Conservation (phyloP, 176 grass and related monocot species). For the Bolboschoenus planiculmis region DNA sequence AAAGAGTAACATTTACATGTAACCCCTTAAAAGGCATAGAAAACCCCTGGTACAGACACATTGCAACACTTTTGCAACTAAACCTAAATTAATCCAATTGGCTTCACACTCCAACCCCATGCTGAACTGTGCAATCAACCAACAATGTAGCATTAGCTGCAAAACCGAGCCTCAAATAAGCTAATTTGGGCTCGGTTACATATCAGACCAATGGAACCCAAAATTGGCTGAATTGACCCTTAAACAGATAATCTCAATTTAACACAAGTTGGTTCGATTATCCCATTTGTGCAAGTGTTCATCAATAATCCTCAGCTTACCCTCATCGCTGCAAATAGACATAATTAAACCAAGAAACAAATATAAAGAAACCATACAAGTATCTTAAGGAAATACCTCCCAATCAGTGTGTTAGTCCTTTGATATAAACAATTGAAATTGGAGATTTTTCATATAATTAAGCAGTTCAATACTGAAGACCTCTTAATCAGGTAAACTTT, state of each 20-base stretch:
- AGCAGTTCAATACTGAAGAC: neutral
- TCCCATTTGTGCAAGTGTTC: neutral
- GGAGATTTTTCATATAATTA: neutral
- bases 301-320: neutral
- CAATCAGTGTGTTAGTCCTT: neutral
- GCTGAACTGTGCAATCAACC: neutral
- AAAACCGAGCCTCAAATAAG: neutral
- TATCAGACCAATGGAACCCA: neutral
- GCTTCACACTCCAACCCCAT: neutral
- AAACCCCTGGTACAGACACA: neutral
- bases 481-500: neutral
- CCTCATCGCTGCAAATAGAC: neutral
- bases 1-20: neutral
- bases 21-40: neutral
- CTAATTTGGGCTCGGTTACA: neutral
- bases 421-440: neutral
- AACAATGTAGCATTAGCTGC: neutral
- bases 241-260: neutral
- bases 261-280: neutral
- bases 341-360: neutral
- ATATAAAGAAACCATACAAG: neutral
- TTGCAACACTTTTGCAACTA: neutral
- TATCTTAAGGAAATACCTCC: neutral
- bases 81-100: neutral
- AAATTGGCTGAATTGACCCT: neutral